phyloP scores from a whole-genome alignment of 805 yeast genomes.

The Grigorovia yakushimaensis region DNA sequence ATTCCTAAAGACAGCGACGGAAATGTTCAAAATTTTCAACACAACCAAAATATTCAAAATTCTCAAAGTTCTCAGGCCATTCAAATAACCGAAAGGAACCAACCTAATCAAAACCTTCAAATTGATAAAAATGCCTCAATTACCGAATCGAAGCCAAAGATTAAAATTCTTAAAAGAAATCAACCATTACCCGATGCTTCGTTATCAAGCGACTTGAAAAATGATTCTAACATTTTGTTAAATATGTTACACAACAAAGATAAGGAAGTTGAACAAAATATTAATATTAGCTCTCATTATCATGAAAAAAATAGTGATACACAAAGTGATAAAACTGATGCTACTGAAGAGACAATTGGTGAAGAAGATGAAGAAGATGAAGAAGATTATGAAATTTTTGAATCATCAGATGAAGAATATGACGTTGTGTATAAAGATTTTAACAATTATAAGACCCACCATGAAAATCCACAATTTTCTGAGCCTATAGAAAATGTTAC shows the following conservation, averaged over 20 bases:
- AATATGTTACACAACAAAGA: constrained; percentile 5
- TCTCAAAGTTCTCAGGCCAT: neutral
- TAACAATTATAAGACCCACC: too few relatives aligned
- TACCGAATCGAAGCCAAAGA: constrained; percentile 7
- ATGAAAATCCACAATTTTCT: neutral
- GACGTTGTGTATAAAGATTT: neutral
- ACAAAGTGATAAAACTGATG: neutral
- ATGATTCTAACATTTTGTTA: constrained; percentile 11
- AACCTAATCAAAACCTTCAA: neutral
- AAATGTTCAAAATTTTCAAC: neutral
- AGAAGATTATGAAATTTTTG: neutral
- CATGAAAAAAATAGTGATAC: neutral
- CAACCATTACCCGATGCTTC: neutral
- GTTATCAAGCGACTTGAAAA: neutral
- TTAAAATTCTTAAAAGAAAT: constrained; percentile 5
- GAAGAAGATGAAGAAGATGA: constrained; percentile 2
- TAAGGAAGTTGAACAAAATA: neutral
- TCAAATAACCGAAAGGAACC: neutral
- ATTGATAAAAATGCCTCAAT: too few relatives aligned
- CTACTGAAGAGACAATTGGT: neutral
- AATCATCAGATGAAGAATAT: neutral
- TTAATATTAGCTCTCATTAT: neutral
- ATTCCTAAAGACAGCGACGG: neutral
- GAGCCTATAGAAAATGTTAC: neutral
- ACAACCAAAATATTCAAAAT: neutral